Evolutionary conservation across 441 rosid species (phyloP).

Genomic region (Syzygium malaccense): DNA sequence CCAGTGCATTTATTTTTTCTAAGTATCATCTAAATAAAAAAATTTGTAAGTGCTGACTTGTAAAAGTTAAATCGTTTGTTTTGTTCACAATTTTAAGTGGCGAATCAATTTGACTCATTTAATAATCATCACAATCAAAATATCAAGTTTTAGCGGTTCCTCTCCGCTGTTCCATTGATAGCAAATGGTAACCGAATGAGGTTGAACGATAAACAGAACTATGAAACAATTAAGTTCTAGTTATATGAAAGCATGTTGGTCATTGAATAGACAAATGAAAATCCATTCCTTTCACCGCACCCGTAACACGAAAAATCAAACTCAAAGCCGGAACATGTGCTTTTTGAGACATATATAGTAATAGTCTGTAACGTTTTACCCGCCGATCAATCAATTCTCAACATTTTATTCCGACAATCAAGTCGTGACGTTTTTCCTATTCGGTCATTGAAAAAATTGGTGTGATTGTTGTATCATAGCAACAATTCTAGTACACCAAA

Average conservation of each 20-base stretch:
- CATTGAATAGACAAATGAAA: not conserved
- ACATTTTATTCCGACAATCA: not conserved
- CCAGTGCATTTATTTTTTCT: too few relatives aligned
- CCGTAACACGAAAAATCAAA: not conserved
- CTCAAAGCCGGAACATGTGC: accelerated
- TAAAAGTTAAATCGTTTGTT: not conserved
- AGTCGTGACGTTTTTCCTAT: not conserved
- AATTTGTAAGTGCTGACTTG: not conserved
- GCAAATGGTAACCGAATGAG: not conserved
- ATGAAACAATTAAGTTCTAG: not conserved
- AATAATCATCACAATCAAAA: not conserved
- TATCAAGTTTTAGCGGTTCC: not conserved
- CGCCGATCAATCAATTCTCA: not conserved
- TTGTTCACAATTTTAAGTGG: not conserved
- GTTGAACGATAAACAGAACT: not conserved
- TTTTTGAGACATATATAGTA: not conserved
- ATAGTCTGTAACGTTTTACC: not conserved
- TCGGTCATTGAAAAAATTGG: not conserved
- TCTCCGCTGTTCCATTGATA: not conserved
- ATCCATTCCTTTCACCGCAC: not conserved
- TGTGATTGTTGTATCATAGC: not conserved
- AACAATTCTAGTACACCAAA: not conserved
- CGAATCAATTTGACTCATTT: not conserved
- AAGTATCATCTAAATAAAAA: too few relatives aligned
- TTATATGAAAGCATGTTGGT: not conserved